Percentiles rank a stretch among this genome's conserved stretches.
These are phyloP conservation scores for Ilyonectria robusta DNA, from an alignment of 2,329 filamentous ascomycete genomes.

Conservation along the genomic window DNA sequence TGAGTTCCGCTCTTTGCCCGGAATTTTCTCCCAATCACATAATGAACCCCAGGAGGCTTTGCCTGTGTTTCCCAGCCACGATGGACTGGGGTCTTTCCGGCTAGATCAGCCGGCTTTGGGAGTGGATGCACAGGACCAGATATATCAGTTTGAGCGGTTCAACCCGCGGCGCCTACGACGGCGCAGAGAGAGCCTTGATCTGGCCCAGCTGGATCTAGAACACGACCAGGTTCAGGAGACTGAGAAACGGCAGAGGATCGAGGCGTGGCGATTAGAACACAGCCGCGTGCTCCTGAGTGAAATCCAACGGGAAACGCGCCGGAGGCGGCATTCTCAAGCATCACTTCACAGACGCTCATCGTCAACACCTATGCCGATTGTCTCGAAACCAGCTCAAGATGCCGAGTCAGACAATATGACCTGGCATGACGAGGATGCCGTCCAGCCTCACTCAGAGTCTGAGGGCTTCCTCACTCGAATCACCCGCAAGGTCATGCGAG, in stretches of 20 bases:
- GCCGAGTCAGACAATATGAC: slow-evolving; percentile 59
- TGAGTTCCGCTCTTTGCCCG: slow-evolving; percentile 80
- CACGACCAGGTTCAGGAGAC: slow-evolving; percentile 72
- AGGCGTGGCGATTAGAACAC: slow-evolving; percentile 93
- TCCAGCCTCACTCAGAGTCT: slow-evolving; percentile 62
- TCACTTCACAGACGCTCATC: slow-evolving; percentile 54
- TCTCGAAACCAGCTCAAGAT: slow-evolving; percentile 47
- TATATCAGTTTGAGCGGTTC: slow-evolving; percentile 91
- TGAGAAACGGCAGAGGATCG: slow-evolving; percentile 87
- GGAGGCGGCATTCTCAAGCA: slow-evolving; percentile 74
- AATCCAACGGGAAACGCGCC: slow-evolving; percentile 86
- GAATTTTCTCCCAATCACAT: slow-evolving; percentile 42
- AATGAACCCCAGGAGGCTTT: slow-evolving; percentile 61
- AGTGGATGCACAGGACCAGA: slow-evolving; percentile 80
- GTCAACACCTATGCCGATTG: slow-evolving; percentile 47
- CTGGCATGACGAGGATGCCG: slow-evolving; percentile 67
- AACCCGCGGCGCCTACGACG: slow-evolving; percentile 78
- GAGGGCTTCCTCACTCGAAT: slow-evolving; percentile 85
- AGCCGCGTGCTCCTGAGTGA: slow-evolving; percentile 88
- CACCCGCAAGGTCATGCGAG: slow-evolving; percentile 87
- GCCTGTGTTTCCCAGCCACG: slow-evolving; percentile 89
- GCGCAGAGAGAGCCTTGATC: slow-evolving; percentile 67
- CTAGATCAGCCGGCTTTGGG: slow-evolving; percentile 69
- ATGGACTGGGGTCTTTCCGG: slow-evolving; percentile 90
- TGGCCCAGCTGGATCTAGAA: slow-evolving; percentile 66